Evolutionary conservation across 495 filamentous ascomycete genomes (phyloP).

Genomic region (Filosporella fistucella): DNA sequence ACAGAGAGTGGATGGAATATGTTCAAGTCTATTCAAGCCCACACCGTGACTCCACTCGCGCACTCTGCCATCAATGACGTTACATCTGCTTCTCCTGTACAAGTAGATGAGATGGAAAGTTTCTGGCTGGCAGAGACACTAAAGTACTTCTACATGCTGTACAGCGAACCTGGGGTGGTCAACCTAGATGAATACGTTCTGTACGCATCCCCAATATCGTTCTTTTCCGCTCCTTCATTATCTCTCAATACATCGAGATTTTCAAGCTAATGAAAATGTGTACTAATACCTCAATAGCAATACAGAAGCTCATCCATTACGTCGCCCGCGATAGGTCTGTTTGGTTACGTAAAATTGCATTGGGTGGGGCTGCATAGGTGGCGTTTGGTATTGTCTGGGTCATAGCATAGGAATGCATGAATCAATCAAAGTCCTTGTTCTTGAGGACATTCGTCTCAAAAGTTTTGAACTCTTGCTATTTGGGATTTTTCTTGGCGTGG

Average conservation of each 20-base stretch:
- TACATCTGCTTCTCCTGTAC: conserved; percentile 22
- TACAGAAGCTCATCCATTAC: conserved; percentile 76
- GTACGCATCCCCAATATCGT: no score
- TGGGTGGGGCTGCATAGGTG: no score
- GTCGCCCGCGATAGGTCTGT: conserved; percentile 10
- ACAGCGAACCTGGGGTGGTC: conserved; percentile 62
- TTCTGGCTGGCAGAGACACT: conserved; percentile 77
- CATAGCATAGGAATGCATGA: no score
- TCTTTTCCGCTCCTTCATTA: no score
- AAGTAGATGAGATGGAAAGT: conserved; percentile 51
- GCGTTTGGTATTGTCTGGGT: no score
- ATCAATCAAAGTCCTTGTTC: no score
- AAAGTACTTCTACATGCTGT: conserved; percentile 93
- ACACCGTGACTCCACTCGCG: conserved; percentile 37
- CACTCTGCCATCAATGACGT: conserved; percentile 39
- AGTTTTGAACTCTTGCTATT: no score
- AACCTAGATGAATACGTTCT: conserved; percentile 50
- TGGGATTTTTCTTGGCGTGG: no score
- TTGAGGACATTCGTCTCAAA: no score
- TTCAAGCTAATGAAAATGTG: neutral
- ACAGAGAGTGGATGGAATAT: conserved; percentile 57
- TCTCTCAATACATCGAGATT: neutral
- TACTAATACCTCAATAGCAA: no score
- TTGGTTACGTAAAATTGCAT: no score
- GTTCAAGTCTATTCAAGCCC: conserved; percentile 42